Base-by-base conservation (phyloP, 1,284 basidiomycete genomes). In the Trichosporon coremiiforme region DNA sequence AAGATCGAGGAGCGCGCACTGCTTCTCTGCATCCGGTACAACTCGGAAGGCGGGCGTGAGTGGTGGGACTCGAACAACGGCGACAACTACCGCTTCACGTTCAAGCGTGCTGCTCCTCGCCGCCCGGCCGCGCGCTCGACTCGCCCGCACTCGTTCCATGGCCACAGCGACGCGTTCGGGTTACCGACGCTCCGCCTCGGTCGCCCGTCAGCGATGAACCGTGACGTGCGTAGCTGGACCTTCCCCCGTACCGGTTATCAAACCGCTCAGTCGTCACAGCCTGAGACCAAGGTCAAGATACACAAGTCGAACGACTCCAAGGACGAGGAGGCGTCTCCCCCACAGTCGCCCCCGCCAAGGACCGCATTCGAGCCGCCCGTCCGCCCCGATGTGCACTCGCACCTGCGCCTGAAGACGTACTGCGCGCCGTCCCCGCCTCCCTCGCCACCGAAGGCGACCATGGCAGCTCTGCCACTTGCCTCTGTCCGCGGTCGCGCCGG, bases 1-100 rank as follows among this genome's bases (percentile, higher is more conserved):
- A 88, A 87, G 71, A 85, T 95, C n/a, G 85, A 87, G 45, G 87
- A 88, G 8, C 86, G 90, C 41, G 88, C 87, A 13, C 81, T 94
- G 62, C 88, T 86, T 82, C 84, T 93, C 22, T 92, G 89, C 36
- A 87, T 87, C 3, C 85, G 90, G 36, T 93, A 87, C 80, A 85
- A 83, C 1, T 76, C 85, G 41, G 78, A 82, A 22, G 83, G 83
- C 13, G 73, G 76, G 20, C 57, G 57, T 17, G 85, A 85, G 70
- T 85, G 83, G 82, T 86, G 85, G 85, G 85, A 86, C 72, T 85
- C 85, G 57, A 85, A 85, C 75, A 70, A 77, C 22, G 82, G 81
- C 8, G 67, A 79, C 36, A 86, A 86, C 74, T 86, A 86, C 76
- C 77, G 78, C 64, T 82, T 86, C 70, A 79, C 78, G 2, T 86